Evolutionary conservation across 2,329 filamentous ascomycete genomes (phyloP), one percentile per base, ranked within the genome.

Genomic region (Kalaharituber pfeilii): DNA sequence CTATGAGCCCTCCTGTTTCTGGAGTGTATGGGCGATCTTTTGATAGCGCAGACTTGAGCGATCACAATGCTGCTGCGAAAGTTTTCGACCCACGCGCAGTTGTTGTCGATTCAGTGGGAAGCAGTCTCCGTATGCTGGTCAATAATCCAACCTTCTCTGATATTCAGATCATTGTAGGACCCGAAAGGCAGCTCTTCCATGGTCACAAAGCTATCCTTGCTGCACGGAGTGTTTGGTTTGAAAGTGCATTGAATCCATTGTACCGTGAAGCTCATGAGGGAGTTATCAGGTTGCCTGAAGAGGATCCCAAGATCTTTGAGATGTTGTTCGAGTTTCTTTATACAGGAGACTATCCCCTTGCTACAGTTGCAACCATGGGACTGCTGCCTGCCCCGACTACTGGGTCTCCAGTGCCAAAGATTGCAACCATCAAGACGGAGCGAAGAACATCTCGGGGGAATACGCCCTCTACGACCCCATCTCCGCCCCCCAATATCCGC

Each of bases 171-270:
- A 45, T 61, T 24, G 59, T 61, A n/a, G 59, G 59, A 9, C 58
- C 56, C 15, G 52, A 60, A 13, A 53, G 53, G 39, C 57, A 60
- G 44, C 50, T 58, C 15, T 47, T 61, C 39, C 54, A 60, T 53
- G 59, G 58, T 7, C 59, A 61, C 58, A 61, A 61, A 50, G 58
- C 58, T 24, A 61, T 61, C 28, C 58, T 61, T 54, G 59, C 59
- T 13, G 56, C 59, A 47, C 56, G 59, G 49, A 61, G 59, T 26
- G 56, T 60, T 33, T 61, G 59, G 59, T 61, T 61, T 29, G 58
- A 59, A 36, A 55, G 52, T 39, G 59, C 59, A 25, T 53, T 61
- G 22, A 60, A 56, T 13, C 58, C 58, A n/a, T 51, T 50, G 11
- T 61, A 60, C 29, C 58, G 58, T 49, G 59, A 61, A 50, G 57